A percentile compares a stretch with the other conserved stretches of the same genome.
phyloP scores from a whole-genome alignment of 2,329 filamentous ascomycete genomes.

The Coleophoma cylindrospora region DNA sequence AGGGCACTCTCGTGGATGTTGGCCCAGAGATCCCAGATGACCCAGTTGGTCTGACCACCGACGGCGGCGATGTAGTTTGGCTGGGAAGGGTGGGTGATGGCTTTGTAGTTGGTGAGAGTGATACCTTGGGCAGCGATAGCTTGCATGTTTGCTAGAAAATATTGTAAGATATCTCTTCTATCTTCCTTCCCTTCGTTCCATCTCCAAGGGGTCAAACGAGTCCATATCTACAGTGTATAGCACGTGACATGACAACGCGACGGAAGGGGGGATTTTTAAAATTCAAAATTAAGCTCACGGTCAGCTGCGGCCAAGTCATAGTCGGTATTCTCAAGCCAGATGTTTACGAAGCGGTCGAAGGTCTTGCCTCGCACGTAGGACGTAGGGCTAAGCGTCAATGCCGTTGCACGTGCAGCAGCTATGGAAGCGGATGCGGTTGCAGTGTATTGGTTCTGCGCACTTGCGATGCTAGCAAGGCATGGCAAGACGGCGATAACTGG shows the following conservation, averaged over 20 bases:
- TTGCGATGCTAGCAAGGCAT: background rate
- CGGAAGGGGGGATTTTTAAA: background rate
- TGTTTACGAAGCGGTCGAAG: slow-evolving; percentile 55
- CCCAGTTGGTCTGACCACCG: slow-evolving; percentile 65
- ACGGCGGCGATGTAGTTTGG: slow-evolving; percentile 70
- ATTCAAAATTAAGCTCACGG: slow-evolving; percentile 7
- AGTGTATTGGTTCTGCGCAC: background rate
- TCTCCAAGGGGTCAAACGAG: too few relatives aligned
- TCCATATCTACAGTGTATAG: too few relatives aligned
- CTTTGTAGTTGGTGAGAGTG: slow-evolving; percentile 53
- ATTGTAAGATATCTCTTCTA: too few relatives aligned
- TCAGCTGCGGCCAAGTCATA: slow-evolving; percentile 19
- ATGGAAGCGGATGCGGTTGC: background rate
- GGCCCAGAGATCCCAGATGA: slow-evolving; percentile 60
- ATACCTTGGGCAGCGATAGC: slow-evolving; percentile 50
- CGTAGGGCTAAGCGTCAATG: slow-evolving; percentile 36
- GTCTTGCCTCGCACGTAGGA: slow-evolving; percentile 44
- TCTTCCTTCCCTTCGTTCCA: too few relatives aligned
- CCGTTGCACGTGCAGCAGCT: slow-evolving; percentile 35
- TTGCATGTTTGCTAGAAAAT: background rate
- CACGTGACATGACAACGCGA: too few relatives aligned
- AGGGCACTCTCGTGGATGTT: slow-evolving; percentile 35
- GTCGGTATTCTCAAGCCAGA: slow-evolving; percentile 55
- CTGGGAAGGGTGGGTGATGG: slow-evolving; percentile 66
- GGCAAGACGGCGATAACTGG: background rate